Percentiles rank a stretch among this genome's conserved stretches.
Conservation (phyloP, 140 eudicot species). For the Ambrosia hybrid region DNA sequence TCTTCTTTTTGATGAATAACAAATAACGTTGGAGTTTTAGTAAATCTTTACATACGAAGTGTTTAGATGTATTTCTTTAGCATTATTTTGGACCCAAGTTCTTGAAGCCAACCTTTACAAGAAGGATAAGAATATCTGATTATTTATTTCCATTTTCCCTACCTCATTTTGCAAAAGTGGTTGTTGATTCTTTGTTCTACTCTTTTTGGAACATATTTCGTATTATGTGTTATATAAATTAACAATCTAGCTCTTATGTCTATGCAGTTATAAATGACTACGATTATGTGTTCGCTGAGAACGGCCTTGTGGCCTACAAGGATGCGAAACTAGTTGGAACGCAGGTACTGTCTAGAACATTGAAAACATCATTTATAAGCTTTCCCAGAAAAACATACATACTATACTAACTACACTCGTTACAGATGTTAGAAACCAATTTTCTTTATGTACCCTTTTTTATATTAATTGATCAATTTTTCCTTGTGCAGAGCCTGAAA, state of each 20-base stretch:
- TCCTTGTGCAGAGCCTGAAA: slow-evolving; percentile 75
- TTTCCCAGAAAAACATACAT: not conserved
- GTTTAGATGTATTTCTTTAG: not conserved
- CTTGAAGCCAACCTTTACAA: slow-evolving; percentile 4
- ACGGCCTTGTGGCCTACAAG: slow-evolving; percentile 91
- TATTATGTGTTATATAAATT: not conserved
- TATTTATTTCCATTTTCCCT: not conserved
- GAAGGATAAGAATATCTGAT: not conserved
- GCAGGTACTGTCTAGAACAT: slow-evolving; percentile 53
- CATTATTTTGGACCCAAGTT: slow-evolving; percentile 9
- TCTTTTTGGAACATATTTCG: not conserved
- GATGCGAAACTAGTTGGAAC: slow-evolving; percentile 72
- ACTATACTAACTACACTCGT: slow-evolving; percentile 7
- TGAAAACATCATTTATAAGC: not conserved
- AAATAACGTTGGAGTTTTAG: not conserved
- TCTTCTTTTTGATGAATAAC: not conserved
- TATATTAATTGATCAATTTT: not conserved
- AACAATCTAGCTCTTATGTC: slow-evolving; percentile 19
- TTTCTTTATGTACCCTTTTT: slow-evolving; percentile 1
- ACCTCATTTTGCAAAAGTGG: not conserved
- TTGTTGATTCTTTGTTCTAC: not conserved
- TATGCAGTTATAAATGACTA: slow-evolving; percentile 76
- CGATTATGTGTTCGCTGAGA: slow-evolving; percentile 87
- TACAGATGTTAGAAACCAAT: slow-evolving; percentile 2
- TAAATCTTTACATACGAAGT: not conserved